phyloP scores from a whole-genome alignment of 2,329 filamentous ascomycete species.

The Bimuria novae-zelandiae region DNA sequence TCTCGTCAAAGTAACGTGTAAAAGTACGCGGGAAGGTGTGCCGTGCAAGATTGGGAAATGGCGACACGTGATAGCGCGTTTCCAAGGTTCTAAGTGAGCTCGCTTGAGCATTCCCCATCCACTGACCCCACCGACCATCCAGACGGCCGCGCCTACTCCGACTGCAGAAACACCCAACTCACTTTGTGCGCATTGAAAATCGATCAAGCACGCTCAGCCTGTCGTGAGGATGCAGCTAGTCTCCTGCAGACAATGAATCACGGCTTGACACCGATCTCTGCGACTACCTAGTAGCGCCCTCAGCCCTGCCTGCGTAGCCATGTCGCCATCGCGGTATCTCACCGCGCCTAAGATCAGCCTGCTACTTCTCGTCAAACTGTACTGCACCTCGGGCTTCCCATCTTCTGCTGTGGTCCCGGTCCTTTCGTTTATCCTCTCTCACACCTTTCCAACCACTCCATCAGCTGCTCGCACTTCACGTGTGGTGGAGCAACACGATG shows the following conservation, averaged over 20 bases:
- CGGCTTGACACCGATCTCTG: neutral
- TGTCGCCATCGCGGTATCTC: constrained; percentile 75
- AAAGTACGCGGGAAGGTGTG: too few species aligned
- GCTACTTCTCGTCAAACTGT: constrained; percentile 79
- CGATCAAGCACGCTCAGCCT: too few species aligned
- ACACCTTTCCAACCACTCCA: constrained; percentile 57
- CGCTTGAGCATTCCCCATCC: neutral
- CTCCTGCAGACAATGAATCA: neutral
- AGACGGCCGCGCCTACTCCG: neutral
- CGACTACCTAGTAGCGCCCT: neutral
- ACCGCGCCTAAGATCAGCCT: constrained; percentile 88
- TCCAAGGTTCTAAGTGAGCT: neutral
- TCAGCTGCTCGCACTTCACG: constrained; percentile 27
- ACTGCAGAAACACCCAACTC: neutral
- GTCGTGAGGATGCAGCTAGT: neutral
- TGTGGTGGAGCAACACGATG: constrained; percentile 39
- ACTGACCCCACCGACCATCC: neutral
- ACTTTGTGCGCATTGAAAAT: neutral
- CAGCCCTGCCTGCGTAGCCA: constrained; percentile 6
- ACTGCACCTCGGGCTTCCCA: constrained; percentile 72
- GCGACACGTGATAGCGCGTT: constrained; percentile 5
- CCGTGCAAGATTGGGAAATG: neutral
- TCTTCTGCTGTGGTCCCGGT: constrained; percentile 73
- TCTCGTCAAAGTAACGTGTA: too few species aligned
- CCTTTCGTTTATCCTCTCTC: constrained; percentile 76